These are phyloP conservation scores for Penicillium fimorum DNA, from an alignment of 495 filamentous ascomycete genomes.

Conservation along the genomic window DNA sequence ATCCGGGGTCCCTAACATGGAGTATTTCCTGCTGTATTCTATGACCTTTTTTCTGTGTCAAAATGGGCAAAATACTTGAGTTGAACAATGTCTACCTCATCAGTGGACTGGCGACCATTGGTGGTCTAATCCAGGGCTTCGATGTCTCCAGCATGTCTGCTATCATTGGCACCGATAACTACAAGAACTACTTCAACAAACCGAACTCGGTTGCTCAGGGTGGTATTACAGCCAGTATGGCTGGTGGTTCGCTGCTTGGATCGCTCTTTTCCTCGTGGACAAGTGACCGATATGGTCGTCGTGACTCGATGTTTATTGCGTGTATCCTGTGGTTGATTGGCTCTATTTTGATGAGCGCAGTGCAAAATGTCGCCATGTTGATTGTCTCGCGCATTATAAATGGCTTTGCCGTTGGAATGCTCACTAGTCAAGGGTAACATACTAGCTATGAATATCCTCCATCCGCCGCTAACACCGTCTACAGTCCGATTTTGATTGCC, in stretches of 20 bases:
- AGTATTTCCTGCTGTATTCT: neutral
- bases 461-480: neutral
- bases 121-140: slow-evolving; percentile 23
- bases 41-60: neutral
- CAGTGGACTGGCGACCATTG: slow-evolving; percentile 22
- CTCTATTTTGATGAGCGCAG: slow-evolving; percentile 24
- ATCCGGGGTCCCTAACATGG: slow-evolving; percentile 21
- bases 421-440: slow-evolving; percentile 23
- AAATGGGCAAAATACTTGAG: slow-evolving; percentile 17
- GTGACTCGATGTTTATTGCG: slow-evolving; percentile 23
- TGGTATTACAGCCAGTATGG: slow-evolving; percentile 25
- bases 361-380: slow-evolving; percentile 21
- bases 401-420: slow-evolving; percentile 22
- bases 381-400: slow-evolving; percentile 21
- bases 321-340: slow-evolving; percentile 23
- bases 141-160: slow-evolving; percentile 27
- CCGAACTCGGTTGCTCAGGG: slow-evolving; percentile 19
- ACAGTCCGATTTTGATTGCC: slow-evolving; percentile 22
- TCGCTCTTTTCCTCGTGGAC: slow-evolving; percentile 21
- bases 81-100: slow-evolving; percentile 24
- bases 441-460: neutral
- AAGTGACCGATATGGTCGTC: slow-evolving; percentile 21
- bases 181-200: slow-evolving; percentile 20
- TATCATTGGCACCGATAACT: slow-evolving; percentile 25
- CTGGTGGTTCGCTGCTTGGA: slow-evolving; percentile 20